These are phyloP conservation scores for Pachyrhizus erosus DNA, from an alignment of 306 rosid species.

Conservation along the genomic window DNA sequence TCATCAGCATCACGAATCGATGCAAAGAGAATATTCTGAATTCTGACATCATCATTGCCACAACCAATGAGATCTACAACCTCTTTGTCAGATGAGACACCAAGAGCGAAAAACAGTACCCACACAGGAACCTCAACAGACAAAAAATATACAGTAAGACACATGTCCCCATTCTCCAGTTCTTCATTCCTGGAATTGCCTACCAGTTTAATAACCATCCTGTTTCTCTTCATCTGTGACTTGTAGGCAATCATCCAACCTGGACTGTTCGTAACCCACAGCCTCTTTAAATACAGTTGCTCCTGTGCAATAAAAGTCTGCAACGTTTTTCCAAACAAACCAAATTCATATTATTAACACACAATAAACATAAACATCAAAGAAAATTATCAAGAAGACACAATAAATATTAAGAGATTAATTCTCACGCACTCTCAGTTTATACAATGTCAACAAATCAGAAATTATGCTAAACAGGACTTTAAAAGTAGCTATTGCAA, in stretches of 20 bases:
- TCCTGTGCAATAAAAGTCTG: slow-evolving; percentile 97
- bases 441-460: not conserved
- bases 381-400: not conserved
- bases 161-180: slow-evolving; percentile 67
- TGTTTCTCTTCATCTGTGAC: slow-evolving; percentile 78
- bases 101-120: slow-evolving; percentile 85
- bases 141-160: slow-evolving; percentile 74
- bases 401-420: not conserved
- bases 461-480: not conserved
- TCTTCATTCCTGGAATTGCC: slow-evolving; percentile 61
- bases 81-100: slow-evolving; percentile 82
- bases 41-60: slow-evolving; percentile 57
- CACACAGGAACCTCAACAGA: slow-evolving; percentile 83
- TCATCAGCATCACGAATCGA: slow-evolving; percentile 79
- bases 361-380: not conserved
- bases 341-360: not conserved
- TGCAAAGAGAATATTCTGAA: slow-evolving; percentile 71
- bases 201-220: slow-evolving; percentile 69
- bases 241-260: slow-evolving; percentile 70
- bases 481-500: not conserved
- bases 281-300: slow-evolving; percentile 75
- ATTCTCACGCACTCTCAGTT: not conserved
- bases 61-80: slow-evolving; percentile 75
- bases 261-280: slow-evolving; percentile 70
- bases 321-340: slow-evolving; percentile 38